These are phyloP conservation scores for Viola pubescens DNA, from an alignment of 441 rosid species.

Conservation along the genomic window DNA sequence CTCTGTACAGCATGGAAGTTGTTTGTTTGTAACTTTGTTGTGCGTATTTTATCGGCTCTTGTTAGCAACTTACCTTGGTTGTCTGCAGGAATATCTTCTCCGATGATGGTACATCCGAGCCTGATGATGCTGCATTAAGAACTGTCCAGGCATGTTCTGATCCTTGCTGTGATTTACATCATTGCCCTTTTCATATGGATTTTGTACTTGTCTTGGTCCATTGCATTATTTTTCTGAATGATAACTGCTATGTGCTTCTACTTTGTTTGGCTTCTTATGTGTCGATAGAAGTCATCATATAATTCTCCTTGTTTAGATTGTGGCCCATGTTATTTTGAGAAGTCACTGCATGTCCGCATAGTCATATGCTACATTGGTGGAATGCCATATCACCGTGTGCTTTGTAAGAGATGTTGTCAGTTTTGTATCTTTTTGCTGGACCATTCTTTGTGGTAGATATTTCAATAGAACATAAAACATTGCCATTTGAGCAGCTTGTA, in stretches of 20 bases:
- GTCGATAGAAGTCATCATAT: background rate
- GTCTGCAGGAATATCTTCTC: constrained; percentile 77
- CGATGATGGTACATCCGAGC: constrained; percentile 70
- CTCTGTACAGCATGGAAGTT: too few species aligned
- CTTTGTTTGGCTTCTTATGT: background rate
- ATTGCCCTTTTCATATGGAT: background rate
- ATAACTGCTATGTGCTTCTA: too few species aligned
- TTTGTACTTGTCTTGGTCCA: background rate
- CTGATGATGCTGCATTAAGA: constrained; percentile 43
- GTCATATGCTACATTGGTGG: too few species aligned
- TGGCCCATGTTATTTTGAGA: too few species aligned
- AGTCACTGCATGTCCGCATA: too few species aligned
- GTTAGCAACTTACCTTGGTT: constrained; percentile 13
- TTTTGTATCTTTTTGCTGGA: too few species aligned
- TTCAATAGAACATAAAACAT: too few species aligned
- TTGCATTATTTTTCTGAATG: too few species aligned
- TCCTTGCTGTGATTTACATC: constrained; percentile 7
- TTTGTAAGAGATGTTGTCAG: too few species aligned
- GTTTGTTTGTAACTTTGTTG: background rate
- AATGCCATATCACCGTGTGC: too few species aligned
- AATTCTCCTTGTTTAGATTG: too few species aligned
- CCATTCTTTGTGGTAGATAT: too few species aligned
- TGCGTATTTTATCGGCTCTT: constrained; percentile 2
- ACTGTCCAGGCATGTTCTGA: constrained; percentile 63
- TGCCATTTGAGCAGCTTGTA: background rate